A percentile compares a stretch with the other conserved stretches of the same genome.
phyloP scores from a whole-genome alignment of 768 basidiomycete species.

The Hydnomerulius pinastri region DNA sequence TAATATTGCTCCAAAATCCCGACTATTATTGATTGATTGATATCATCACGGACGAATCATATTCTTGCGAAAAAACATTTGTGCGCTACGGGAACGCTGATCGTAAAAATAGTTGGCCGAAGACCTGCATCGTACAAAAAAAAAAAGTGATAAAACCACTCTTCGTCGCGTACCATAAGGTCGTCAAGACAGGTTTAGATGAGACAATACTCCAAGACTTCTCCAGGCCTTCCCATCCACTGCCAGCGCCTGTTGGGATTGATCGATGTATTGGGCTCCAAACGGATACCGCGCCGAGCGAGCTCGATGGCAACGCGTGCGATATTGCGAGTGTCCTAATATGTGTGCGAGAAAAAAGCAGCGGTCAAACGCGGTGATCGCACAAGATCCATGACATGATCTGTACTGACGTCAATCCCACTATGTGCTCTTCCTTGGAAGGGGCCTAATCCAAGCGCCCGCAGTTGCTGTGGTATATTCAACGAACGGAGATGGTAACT shows the following conservation, averaged over 20 bases:
- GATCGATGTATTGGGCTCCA: slow-evolving; percentile 76
- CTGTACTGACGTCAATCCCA: slow-evolving; percentile 81
- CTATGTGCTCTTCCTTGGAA: slow-evolving; percentile 87
- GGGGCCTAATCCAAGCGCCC: slow-evolving; percentile 63
- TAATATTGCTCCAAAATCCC: not conserved
- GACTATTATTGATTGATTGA: not conserved
- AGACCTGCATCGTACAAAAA: slow-evolving; percentile 5
- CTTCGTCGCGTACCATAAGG: slow-evolving; percentile 10
- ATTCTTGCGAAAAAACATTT: slow-evolving; percentile 1
- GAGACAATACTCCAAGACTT: slow-evolving; percentile 53
- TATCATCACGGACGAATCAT: not conserved
- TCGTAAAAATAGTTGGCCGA: not conserved
- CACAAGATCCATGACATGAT: slow-evolving; percentile 1
- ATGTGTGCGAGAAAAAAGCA: slow-evolving; percentile 5
- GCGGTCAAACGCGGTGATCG: slow-evolving; percentile 4
- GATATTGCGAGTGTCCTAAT: slow-evolving; percentile 87
- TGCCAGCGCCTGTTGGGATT: slow-evolving; percentile 68
- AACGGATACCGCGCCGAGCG: slow-evolving; percentile 61
- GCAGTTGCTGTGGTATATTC: slow-evolving; percentile 76
- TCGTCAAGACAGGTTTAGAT: slow-evolving; percentile 12
- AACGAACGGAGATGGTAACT: slow-evolving; percentile 36
- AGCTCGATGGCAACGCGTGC: slow-evolving; percentile 79
- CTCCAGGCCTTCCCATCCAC: slow-evolving; percentile 84
- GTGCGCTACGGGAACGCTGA: not conserved
- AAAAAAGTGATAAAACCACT: too few species aligned